These are phyloP conservation scores for Lotus japonicus DNA, from an alignment of 306 rosid genomes.

Conservation along the genomic window DNA sequence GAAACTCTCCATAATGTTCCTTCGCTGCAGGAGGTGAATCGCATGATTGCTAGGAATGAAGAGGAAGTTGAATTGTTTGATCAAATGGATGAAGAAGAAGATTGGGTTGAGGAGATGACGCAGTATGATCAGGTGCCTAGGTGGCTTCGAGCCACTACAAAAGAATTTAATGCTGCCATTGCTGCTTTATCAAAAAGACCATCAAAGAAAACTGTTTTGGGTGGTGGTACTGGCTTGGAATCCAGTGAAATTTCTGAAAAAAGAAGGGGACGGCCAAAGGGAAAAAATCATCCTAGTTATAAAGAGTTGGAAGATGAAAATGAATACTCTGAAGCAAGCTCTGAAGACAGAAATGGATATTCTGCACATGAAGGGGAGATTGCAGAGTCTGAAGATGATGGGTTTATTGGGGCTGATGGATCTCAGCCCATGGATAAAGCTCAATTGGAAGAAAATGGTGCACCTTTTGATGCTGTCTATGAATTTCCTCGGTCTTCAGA, in stretches of 20 bases:
- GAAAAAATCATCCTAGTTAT: slow-evolving; percentile 62
- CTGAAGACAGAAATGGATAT: slow-evolving; percentile 74
- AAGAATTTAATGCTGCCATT: slow-evolving; percentile 70
- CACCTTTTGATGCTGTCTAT: slow-evolving; percentile 45
- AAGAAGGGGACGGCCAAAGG: slow-evolving; percentile 82
- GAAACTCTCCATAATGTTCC: slow-evolving; percentile 94
- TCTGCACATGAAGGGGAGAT: slow-evolving; percentile 78
- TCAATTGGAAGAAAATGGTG: slow-evolving; percentile 57
- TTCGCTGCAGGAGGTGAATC: slow-evolving; percentile 90
- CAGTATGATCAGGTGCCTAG: slow-evolving; percentile 74
- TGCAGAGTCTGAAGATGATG: slow-evolving; percentile 86
- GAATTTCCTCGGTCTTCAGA: slow-evolving; percentile 58
- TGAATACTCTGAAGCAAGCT: slow-evolving; percentile 85
- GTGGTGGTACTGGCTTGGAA: slow-evolving; percentile 52
- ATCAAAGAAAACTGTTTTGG: slow-evolving; percentile 50
- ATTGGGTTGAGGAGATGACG: slow-evolving; percentile 88
- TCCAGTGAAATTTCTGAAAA: slow-evolving; percentile 72
- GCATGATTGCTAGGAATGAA: slow-evolving; percentile 92
- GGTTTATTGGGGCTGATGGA: slow-evolving; percentile 59
- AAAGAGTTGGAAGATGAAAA: slow-evolving; percentile 84
- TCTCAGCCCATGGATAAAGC: slow-evolving; percentile 42
- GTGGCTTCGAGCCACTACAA: slow-evolving; percentile 84
- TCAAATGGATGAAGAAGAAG: slow-evolving; percentile 96
- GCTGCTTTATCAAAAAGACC: slow-evolving; percentile 75
- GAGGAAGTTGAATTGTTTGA: slow-evolving; percentile 87